These are phyloP conservation scores for Astrocystis sublimbata DNA, from an alignment of 495 filamentous ascomycete genomes.

Conservation along the genomic window DNA sequence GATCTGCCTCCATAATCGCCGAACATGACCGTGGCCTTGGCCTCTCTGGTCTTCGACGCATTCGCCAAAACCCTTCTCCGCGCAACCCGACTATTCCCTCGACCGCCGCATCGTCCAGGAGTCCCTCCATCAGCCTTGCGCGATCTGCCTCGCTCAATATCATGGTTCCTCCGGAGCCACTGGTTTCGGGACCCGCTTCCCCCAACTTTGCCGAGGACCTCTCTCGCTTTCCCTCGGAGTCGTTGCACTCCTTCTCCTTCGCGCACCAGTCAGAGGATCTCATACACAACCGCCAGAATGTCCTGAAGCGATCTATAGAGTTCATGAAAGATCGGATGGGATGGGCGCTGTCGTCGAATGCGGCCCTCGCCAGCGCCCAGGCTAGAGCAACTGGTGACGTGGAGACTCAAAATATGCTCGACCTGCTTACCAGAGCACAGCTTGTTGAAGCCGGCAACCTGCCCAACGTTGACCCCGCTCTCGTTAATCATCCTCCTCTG, in stretches of 20 bases:
- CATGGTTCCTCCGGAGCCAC: slow-evolving; percentile 46
- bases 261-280: slow-evolving; percentile 92
- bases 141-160: slow-evolving; percentile 64
- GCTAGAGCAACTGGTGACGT: slow-evolving; percentile 78
- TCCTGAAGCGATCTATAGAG: slow-evolving; percentile 90
- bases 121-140: slow-evolving; percentile 60
- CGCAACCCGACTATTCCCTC: slow-evolving; percentile 65
- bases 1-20: slow-evolving; percentile 54
- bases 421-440: slow-evolving; percentile 77
- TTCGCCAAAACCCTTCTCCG: slow-evolving; percentile 73
- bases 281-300: slow-evolving; percentile 87
- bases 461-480: slow-evolving; percentile 44
- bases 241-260: slow-evolving; percentile 97
- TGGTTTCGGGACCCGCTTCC: slow-evolving; percentile 62
- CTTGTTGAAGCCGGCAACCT: slow-evolving; percentile 61
- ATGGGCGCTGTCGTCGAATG: slow-evolving; percentile 61
- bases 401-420: slow-evolving; percentile 88
- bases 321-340: slow-evolving; percentile 95
- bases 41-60: slow-evolving; percentile 82
- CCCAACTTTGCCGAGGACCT: slow-evolving; percentile 86
- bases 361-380: slow-evolving; percentile 74
- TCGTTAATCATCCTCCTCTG: slow-evolving; percentile 60
- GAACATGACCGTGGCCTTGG: slow-evolving; percentile 61
- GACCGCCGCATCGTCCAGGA: slow-evolving; percentile 57
- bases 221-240: slow-evolving; percentile 89